Evolutionary conservation across 164 flowering plant species (phyloP), one percentile per base, ranked within the genome.

Genomic region (grape (Vitis vinifera)): DNA sequence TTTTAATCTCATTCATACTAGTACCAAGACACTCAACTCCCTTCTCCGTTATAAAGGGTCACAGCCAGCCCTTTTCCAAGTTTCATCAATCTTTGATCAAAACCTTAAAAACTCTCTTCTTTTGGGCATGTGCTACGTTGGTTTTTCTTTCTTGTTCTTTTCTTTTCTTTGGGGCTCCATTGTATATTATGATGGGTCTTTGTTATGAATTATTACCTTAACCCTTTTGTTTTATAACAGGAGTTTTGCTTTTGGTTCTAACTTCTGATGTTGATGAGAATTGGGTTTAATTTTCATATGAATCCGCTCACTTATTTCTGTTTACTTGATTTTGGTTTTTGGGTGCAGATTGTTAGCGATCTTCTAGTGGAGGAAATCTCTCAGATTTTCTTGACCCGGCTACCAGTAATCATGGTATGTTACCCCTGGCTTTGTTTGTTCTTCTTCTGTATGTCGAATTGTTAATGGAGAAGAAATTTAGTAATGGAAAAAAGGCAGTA

Each of bases 371-470:
- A 50, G 52, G 67, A 64, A 31, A 68, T 30, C 15, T 51, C 13
- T 59, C 55, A 8, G n/a, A 51, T 19, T 6, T 23, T 23, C 27
- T 23, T 23, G 27, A 23, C 27, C 27, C 27, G 27, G 27, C 27
- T 23, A 23, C 27, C 30, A 13, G 52, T 30, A 27, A 51, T 23
- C 61, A 72, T 72, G 75, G 75, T 72, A 60, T 66, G 70, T 71
- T 58, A 55, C 50, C 27, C 4, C 29, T 49, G 0, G 2, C 12
- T 60, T 11, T 17, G 16, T 19, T n/a, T 27, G 11, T 59, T 14
- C 2, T 10, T 62, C 8, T 16, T 37, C 7, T 1, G 29, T 61
- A 13, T 44, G 27, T 23, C 0, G 27, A 23, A 23, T 23, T 23
- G 27, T 23, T 23, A 23, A 23, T 23, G 4, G 15, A 13, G 23